A percentile compares a stretch with the other conserved stretches of the same genome.
phyloP scores from a whole-genome alignment of 352 stramenopile species.

The Phytophthora colocasiae region DNA sequence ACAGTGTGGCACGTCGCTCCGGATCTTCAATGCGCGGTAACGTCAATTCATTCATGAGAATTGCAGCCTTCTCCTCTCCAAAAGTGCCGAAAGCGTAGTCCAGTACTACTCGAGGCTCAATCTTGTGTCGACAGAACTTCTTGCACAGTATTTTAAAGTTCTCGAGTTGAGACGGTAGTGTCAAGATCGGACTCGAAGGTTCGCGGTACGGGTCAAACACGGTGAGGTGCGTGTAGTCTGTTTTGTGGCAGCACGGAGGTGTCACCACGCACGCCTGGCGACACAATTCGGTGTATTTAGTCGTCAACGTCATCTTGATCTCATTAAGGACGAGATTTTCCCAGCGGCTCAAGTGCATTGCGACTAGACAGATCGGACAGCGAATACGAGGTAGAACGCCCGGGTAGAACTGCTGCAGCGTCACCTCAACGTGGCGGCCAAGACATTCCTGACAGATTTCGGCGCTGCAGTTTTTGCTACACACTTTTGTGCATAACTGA shows the following conservation, averaged over 20 bases:
- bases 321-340: not conserved
- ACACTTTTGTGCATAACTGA: constrained; percentile 16
- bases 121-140: constrained; percentile 31
- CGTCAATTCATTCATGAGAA: constrained; percentile 19
- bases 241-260: constrained; percentile 42
- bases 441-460: constrained; percentile 34
- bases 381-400: constrained; percentile 39
- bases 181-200: not conserved
- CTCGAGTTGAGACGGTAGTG: constrained; percentile 19
- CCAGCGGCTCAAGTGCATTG: constrained; percentile 33
- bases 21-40: constrained; percentile 38
- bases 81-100: constrained; percentile 31
- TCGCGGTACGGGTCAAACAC: not conserved
- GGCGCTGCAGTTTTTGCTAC: constrained; percentile 25
- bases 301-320: not conserved
- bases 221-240: constrained; percentile 48
- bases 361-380: constrained; percentile 38
- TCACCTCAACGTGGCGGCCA: constrained; percentile 31
- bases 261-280: constrained; percentile 33
- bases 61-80: constrained; percentile 16
- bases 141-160: constrained; percentile 22
- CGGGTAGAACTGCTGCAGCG: constrained; percentile 35
- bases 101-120: constrained; percentile 23
- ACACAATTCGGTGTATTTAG: constrained; percentile 35
- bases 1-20: constrained; percentile 48